Conservation (phyloP, 2,329 filamentous ascomycete species). For the Aspergillus hiratsukae region DNA sequence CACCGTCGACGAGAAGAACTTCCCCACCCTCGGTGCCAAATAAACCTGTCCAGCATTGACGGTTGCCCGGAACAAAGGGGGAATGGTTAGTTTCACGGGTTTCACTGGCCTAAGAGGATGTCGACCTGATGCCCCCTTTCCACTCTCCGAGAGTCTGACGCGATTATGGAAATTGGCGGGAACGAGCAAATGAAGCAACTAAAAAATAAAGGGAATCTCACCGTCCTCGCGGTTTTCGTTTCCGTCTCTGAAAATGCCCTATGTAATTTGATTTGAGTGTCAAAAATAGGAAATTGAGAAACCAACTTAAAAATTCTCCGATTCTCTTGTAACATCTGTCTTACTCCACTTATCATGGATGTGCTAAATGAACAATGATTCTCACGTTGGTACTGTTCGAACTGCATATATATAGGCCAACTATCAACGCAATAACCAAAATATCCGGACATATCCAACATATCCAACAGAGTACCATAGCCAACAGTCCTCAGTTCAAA, state of each 20-base stretch:
- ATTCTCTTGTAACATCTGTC: no score
- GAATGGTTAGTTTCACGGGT: no score
- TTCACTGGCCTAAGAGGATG: no score
- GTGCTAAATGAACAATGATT: no score
- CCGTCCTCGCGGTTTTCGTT: not conserved
- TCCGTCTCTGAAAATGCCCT: conserved; percentile 8
- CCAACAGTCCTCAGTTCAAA: not conserved
- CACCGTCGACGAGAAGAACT: conserved; percentile 45
- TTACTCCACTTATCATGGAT: no score
- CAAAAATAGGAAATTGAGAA: conserved; percentile 24
- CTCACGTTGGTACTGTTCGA: no score
- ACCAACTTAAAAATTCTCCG: conserved; percentile 5
- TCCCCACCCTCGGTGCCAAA: conserved; percentile 42
- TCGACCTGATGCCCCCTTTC: no score
- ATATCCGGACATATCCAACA: conserved; percentile 10
- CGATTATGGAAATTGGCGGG: not conserved
- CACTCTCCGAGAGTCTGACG: not conserved
- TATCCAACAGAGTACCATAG: conserved; percentile 3
- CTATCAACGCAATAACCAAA: conserved; percentile 10
- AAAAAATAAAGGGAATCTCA: conserved; percentile 2
- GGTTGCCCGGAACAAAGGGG: not conserved
- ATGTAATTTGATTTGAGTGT: conserved; percentile 32
- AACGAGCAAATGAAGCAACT: not conserved
- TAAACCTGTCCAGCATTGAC: conserved; percentile 14
- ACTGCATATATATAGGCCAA: no score